Base-by-base conservation (phyloP, 2,329 filamentous ascomycete species). In the Penicillium brevicompactum region DNA sequence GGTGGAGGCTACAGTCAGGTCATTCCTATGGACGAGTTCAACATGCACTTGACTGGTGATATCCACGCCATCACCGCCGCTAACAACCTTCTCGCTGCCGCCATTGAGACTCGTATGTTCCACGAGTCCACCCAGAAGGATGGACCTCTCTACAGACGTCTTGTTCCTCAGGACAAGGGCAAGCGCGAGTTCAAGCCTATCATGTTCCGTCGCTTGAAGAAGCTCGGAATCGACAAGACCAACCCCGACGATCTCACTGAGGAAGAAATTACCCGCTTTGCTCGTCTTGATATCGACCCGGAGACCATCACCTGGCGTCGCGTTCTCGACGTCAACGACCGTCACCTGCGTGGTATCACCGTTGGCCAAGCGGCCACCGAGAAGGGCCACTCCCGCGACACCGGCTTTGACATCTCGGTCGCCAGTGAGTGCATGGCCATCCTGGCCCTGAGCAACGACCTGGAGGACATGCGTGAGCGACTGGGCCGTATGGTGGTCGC, bases 21-120 rank as follows among this genome's bases (percentile, higher is more conserved):
- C 70, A 97, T 99, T 67, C 94, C 94, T 56, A 99, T 99, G 94
- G 94, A 99, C 68, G 94, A 99, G 76, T 99, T 99, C 82, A 99
- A 99, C 78, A 81, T 99, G 70, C 94, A 99, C 75, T 79, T 99
- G 68, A 99, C 94, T 52, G 94, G 94, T 68, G 94, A 99, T 73
- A 97, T 99, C 54, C 94, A 99, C 74, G 94, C 94, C 62, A 94
- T 99, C 69, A 92, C 92, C 50, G 93, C 93, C 27, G 94, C 94
- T 37, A 99, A 97, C 83, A 99, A 99, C 77, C 82, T 99, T 55
- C 84, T 99, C 42, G 93, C 94, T 43, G 94, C 94, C 51, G 94
- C 94, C 34, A 95, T 99, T 60, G 94, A 99, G 72, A 97, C 94
- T 1, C 88, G 94, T 66, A 97, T 99, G 78, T 99, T 97, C 82